Evolutionary conservation across 306 rosid genomes (phyloP), one percentile per base, ranked within the genome.

Genomic region (Glycyrrhiza uralensis): DNA sequence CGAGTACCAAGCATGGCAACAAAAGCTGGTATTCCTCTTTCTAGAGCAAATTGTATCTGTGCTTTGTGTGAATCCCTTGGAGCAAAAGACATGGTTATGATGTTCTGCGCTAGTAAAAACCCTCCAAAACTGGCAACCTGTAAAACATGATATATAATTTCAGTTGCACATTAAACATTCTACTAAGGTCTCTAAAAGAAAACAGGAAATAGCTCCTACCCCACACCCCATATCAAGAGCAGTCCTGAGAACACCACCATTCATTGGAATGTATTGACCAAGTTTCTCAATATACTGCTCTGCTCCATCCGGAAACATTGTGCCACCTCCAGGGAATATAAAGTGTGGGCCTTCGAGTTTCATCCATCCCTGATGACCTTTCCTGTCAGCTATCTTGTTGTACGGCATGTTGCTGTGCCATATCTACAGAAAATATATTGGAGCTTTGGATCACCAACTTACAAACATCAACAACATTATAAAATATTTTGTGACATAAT

Each of bases 281-380:
- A 95, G 97, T 75, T 91, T 95, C 67, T 91, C 93, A 2, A 95
- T 95, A 78, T 95, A 91, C 73, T 91, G 96, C 72, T 81, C 87
- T 7, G 99, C 99, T 68, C 99, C 99, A 66, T 95, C 99, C 0
- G 99, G 96, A 66, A 95, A 95, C 99, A 95, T 95, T 13, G 99
- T 95, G 57, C 99, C 99, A 39, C 99, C 99, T 71, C 99, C 99
- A 28, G 97, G 99, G 87, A 95, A 95, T 82, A 91, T 87, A 80
- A 95, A 95, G 79, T 88, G 52, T 7, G 86, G 91, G 35, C 96
- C 99, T 74, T 95, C 93, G 69, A 76, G 82, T 79, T 88, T 91
- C 99, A 95, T 95, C 99, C 99, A 95, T 76, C 99, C 97, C 62
- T 95, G 99, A 78, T 95, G 99, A 85, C 97, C 99, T 85, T 95